Conservation (phyloP, 441 rosid species). For the Mallotus japonicus region DNA sequence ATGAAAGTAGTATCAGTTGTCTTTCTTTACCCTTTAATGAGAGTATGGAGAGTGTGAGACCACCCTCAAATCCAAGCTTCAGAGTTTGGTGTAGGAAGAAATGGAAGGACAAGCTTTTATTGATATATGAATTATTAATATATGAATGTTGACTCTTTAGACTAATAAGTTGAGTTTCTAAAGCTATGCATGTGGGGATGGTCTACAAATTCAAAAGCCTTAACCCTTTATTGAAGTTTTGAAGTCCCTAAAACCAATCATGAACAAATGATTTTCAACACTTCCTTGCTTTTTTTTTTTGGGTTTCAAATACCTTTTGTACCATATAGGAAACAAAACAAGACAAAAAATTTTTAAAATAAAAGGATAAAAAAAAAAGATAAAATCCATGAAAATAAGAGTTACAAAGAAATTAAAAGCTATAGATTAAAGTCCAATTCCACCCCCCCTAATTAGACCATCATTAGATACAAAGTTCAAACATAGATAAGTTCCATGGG, state of each 20-base stretch:
- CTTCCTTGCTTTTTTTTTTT: no score
- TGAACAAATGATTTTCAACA: neutral
- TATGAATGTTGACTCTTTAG: neutral
- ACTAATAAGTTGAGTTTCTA: neutral
- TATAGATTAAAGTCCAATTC: neutral
- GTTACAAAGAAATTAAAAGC: neutral
- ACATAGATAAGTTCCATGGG: neutral
- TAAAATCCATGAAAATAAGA: no score
- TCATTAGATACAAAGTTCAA: neutral
- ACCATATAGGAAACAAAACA: neutral
- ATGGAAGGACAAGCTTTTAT: neutral
- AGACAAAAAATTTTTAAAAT: neutral
- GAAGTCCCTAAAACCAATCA: neutral
- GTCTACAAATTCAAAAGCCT: constrained; percentile 12
- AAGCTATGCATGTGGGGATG: constrained; percentile 5
- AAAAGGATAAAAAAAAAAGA: no score
- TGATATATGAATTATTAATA: neutral
- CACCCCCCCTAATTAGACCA: neutral
- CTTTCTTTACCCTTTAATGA: neutral
- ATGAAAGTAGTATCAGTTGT: neutral
- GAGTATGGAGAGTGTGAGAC: neutral
- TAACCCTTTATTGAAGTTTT: neutral
- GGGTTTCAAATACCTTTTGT: neutral
- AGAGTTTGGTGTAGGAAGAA: neutral
- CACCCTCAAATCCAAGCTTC: constrained; percentile 4